Base-by-base conservation (phyloP, 2,329 filamentous ascomycete species). In the Hypoxylon sp. region DNA sequence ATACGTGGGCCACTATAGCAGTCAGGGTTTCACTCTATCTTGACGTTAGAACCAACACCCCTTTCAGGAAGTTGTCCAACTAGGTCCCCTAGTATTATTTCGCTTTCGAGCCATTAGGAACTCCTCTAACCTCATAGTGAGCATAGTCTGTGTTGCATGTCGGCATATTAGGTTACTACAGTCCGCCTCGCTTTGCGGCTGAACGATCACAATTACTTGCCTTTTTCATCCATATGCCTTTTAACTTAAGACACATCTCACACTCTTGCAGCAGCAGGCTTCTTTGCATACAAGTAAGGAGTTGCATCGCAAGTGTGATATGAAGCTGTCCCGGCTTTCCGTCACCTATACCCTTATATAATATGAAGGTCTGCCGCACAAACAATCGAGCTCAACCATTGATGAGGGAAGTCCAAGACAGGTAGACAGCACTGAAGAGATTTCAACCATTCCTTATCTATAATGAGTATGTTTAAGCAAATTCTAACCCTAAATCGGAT, bases 111-210 rank as follows among this genome's bases (percentile, higher is more conserved):
- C 36, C 36, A 43, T 56, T n/a, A 10, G 13, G 3, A 13, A 13
- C 11, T 50, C 34, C 34, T 36, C 30, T 1, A 5, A 28, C 32
- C 45, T 23, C 23, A 46, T 36, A 51, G 45, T 60, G 60, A 55
- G 56, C 50, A 17, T 23, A 34, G 9, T 5, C 14, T 28, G 21
- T 51, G 45, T 32, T 25, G 49, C 32, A 36, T 6, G 17, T 51
- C 19, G 11, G 11, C 21, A 48, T 43, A 28, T 23, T 11, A 23
- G 32, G 9, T 17, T 17, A 14, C 21, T 4, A 3, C 19, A 25
- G 14, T 25, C 10, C 41, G 53, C 53, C 53, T 57, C 23, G 28
- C 53, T 36, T 34, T 48, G 53, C 53, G 53, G 53, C 53, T 57
- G 53, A 57, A 36, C 43, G 19, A 21, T 43, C 38, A 17, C 38